Conservation (phyloP, 2,329 filamentous ascomycete species). For the Xylariaceae sp. region DNA sequence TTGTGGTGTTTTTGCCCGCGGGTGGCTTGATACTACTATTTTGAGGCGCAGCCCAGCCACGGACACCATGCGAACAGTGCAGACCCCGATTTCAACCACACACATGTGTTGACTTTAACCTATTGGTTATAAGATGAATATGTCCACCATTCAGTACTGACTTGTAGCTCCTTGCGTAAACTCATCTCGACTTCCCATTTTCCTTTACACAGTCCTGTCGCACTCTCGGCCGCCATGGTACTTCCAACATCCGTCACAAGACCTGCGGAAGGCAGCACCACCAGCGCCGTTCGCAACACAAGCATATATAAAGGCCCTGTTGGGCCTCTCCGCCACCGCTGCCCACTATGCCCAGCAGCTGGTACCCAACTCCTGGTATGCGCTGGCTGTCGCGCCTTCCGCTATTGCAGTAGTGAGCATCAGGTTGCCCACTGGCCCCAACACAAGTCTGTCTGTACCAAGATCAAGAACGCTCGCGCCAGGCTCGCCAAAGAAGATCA, state of each 20-base stretch:
- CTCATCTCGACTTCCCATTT: too few species aligned
- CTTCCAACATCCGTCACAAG: background rate
- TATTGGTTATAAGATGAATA: too few species aligned
- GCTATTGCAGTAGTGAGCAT: constrained; percentile 54
- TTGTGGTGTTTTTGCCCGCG: too few species aligned
- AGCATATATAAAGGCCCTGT: constrained; percentile 16
- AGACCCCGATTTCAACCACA: too few species aligned
- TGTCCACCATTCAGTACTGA: too few species aligned
- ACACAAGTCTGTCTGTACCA: constrained; percentile 50
- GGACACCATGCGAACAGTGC: too few species aligned
- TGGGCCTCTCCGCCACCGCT: constrained; percentile 21
- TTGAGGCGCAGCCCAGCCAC: too few species aligned
- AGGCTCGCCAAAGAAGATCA: constrained; percentile 45
- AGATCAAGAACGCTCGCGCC: constrained; percentile 41
- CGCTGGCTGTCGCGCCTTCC: constrained; percentile 48
- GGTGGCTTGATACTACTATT: too few species aligned
- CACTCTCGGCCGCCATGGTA: constrained; percentile 2
- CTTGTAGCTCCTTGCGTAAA: too few species aligned
- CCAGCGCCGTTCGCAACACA: background rate
- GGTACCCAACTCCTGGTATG: constrained; percentile 46
- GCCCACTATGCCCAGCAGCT: constrained; percentile 22
- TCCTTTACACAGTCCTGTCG: too few species aligned
- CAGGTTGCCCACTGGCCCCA: constrained; percentile 44
- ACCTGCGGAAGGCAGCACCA: too few species aligned
- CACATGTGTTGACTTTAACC: too few species aligned